Conservation (phyloP, 768 basidiomycete genomes). For the Macrolepiota fuliginosa region DNA sequence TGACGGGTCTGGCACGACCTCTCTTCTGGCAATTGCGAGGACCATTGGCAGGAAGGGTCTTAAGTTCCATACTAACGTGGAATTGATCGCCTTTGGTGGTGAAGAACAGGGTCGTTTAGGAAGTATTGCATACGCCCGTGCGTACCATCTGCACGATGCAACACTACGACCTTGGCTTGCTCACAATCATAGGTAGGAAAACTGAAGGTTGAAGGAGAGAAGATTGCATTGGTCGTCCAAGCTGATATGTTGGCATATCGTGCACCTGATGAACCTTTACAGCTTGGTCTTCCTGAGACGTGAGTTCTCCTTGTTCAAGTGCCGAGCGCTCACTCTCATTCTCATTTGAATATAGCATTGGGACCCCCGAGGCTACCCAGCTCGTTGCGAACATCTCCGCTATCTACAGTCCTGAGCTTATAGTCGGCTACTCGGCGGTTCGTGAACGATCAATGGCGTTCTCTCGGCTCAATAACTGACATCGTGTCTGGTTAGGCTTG, state of each 20-base stretch:
- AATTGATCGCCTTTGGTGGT: slow-evolving; percentile 82
- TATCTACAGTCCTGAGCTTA: slow-evolving; percentile 80
- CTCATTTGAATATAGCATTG: slow-evolving; percentile 51
- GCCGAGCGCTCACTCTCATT: not conserved
- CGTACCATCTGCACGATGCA: slow-evolving; percentile 23
- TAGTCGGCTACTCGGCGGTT: slow-evolving; percentile 63
- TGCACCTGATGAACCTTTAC: slow-evolving; percentile 71
- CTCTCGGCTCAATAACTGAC: not conserved
- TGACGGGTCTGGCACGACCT: slow-evolving; percentile 58
- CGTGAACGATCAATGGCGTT: slow-evolving; percentile 20
- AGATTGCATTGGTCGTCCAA: slow-evolving; percentile 83
- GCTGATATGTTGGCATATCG: slow-evolving; percentile 93
- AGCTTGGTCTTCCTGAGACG: slow-evolving; percentile 77
- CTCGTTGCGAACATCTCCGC: slow-evolving; percentile 72
- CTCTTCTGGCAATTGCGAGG: slow-evolving; percentile 78
- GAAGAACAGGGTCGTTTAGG: slow-evolving; percentile 91
- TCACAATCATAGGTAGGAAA: slow-evolving; percentile 38
- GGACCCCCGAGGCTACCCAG: slow-evolving; percentile 71
- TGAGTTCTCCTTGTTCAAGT: slow-evolving; percentile 30
- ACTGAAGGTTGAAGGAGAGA: slow-evolving; percentile 53
- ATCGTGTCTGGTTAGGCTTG: slow-evolving; percentile 50
- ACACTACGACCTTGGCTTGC: not conserved
- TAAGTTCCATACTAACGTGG: slow-evolving; percentile 73
- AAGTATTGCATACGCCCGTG: slow-evolving; percentile 76
- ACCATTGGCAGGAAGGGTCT: slow-evolving; percentile 66